Conservation (phyloP, 805 yeast genomes). For the Zygosaccharomyces pseudorouxii region DNA sequence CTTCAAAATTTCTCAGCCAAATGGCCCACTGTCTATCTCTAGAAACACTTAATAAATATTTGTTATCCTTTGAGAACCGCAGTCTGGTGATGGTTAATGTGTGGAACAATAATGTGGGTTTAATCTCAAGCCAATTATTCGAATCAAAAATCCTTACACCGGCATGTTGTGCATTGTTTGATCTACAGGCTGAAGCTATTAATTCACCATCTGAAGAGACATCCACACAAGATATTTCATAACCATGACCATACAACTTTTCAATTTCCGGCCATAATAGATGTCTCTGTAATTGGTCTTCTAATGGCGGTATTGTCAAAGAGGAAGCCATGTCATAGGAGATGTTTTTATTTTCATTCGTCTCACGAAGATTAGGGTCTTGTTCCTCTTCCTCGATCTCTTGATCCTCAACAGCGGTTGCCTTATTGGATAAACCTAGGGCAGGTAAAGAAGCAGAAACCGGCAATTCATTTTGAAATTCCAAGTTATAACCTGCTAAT, state of each 20-base stretch:
- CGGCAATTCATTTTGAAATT: conserved; percentile 45
- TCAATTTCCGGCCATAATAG: conserved; percentile 95
- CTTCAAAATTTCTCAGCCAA: conserved; percentile 50
- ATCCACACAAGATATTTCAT: conserved; percentile 79
- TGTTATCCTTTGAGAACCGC: conserved; percentile 65
- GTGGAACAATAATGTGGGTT: conserved; percentile 60
- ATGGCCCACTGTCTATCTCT: conserved; percentile 84
- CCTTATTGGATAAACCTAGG: conserved; percentile 88
- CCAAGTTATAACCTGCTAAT: conserved; percentile 44
- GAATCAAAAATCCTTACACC: conserved; percentile 73
- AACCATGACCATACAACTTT: conserved; percentile 95
- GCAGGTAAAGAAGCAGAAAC: conserved; percentile 90
- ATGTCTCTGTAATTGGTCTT: conserved; percentile 85
- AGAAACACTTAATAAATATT: conserved; percentile 67
- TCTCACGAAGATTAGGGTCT: conserved; percentile 33
- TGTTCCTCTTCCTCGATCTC: conserved; percentile 40
- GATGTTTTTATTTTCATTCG: conserved; percentile 36
- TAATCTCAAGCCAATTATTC: conserved; percentile 55
- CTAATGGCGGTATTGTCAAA: conserved; percentile 66
- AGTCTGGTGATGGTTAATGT: conserved; percentile 80
- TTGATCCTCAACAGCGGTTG: conserved; percentile 50
- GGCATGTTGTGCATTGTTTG: conserved; percentile 81
- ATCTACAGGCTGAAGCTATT: conserved; percentile 87
- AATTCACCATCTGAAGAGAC: conserved; percentile 56
- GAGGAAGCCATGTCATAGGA: conserved; percentile 45